Evolutionary conservation across 2,329 filamentous ascomycete genomes (phyloP), one percentile per base, ranked within the genome.

Genomic region (Helotiales sp.): DNA sequence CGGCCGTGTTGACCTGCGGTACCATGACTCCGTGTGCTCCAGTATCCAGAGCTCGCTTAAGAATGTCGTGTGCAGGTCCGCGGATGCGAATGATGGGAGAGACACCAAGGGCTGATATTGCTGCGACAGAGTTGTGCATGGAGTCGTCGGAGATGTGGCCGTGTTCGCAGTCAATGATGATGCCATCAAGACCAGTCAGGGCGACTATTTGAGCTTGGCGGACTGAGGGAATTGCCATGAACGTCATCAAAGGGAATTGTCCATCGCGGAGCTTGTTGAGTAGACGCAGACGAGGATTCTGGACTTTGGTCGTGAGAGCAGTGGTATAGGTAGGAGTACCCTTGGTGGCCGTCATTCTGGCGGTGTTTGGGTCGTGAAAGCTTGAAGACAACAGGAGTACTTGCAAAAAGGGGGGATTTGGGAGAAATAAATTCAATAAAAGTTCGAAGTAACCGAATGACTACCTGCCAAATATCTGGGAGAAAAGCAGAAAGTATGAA

Each of bases 61-160:
- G 79, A 74, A 84, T 82, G 76, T 81, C 82, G 50, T 79, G 77
- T 65, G 81, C 77, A 6, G 77, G 65, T 43, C 75, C 77, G 22
- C 76, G 74, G 43, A 82, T 75, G 61, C 80, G 79, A 50, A 81
- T 76, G n/a, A 82, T 71, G 8, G 80, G 80, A 3, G 80, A 81
- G 3, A 80, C 79, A 3, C 82, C 83, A 30, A 81, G 73, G 0
- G 82, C 80, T 50, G 83, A 79, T 72, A 86, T 84, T 6, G 83
- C 85, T 7, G 83, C 82, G 1, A 86, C 84, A 7, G 82, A 81
- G 73, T 86, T 84, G 72, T 86, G 81, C 84, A 85, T 85, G 10
- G 81, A 79, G 17, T 79, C 79, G 70, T 86, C 84, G 43, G 83
- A 82, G 66, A 86, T 78, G 69, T 82, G 84, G 8, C 84, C 84